These are phyloP conservation scores for Ogataea pignaliae DNA, from an alignment of 805 yeast genomes.

Conservation along the genomic window DNA sequence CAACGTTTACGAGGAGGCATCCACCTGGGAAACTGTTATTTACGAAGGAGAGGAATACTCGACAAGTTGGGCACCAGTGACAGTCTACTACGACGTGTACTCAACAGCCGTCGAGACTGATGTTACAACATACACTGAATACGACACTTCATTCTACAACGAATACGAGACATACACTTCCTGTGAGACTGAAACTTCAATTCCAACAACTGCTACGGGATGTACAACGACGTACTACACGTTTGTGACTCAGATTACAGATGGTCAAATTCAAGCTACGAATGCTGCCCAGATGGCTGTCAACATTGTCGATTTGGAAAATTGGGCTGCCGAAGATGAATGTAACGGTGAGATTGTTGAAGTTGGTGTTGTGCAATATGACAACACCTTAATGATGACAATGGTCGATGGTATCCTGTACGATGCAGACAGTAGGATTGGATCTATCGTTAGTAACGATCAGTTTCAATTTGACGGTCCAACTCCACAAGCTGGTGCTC, in stretches of 20 bases:
- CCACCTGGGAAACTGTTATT: too few species aligned
- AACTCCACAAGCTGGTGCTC: conserved; percentile 76
- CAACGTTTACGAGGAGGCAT: too few species aligned
- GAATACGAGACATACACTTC: too few species aligned
- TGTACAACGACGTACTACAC: conserved; percentile 24
- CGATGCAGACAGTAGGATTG: conserved; percentile 57
- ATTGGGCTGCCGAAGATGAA: conserved; percentile 53
- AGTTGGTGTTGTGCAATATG: conserved; percentile 79
- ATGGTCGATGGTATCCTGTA: conserved; percentile 33
- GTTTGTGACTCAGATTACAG: conserved; percentile 27
- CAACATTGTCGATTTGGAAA: conserved; percentile 52
- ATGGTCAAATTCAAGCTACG: conserved; percentile 43
- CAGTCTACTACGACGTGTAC: too few species aligned
- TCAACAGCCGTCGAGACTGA: too few species aligned
- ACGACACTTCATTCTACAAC: too few species aligned
- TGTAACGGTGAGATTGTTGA: conserved; percentile 75
- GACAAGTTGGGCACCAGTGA: too few species aligned
- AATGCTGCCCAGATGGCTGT: conserved; percentile 30
- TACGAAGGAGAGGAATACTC: too few species aligned
- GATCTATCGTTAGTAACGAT: conserved; percentile 71
- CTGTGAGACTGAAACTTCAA: too few species aligned
- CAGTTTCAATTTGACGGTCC: conserved; percentile 72
- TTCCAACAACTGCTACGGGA: conserved; percentile 30
- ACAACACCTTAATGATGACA: conserved; percentile 48
- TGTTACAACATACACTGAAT: too few species aligned